Evolutionary conservation across 2,329 filamentous ascomycete species (phyloP).

Genomic region (Graphium sp.): DNA sequence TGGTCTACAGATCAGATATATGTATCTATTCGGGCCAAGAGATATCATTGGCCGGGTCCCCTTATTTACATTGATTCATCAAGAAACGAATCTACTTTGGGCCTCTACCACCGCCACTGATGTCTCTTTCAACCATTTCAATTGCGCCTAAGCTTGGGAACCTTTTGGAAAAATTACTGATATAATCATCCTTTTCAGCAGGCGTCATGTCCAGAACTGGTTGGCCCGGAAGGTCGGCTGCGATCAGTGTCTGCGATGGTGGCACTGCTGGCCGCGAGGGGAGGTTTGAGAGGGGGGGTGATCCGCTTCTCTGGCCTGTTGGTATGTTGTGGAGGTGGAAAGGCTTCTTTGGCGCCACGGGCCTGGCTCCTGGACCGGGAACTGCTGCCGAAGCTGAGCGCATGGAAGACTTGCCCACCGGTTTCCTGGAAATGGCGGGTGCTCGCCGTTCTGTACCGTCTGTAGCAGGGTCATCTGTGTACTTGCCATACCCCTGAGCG

Average conservation of each 20-base stretch:
- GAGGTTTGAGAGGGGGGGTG: constrained; percentile 3
- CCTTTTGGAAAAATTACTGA: constrained; percentile 60
- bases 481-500: constrained; percentile 80
- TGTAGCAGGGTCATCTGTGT: constrained; percentile 40
- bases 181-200: constrained; percentile 47
- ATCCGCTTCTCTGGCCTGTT: constrained; percentile 22
- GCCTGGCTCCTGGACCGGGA: constrained; percentile 15
- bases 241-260: too few species aligned
- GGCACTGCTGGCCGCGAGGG: constrained; percentile 25
- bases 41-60: too few species aligned
- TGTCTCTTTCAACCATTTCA: constrained; percentile 70
- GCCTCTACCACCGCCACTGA: too few species aligned
- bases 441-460: constrained; percentile 18
- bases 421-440: constrained; percentile 34
- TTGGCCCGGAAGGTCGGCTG: too few species aligned
- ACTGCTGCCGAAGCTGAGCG: too few species aligned
- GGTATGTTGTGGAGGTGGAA: constrained; percentile 39
- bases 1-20: too few species aligned
- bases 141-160: constrained; percentile 75
- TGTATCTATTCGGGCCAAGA: too few species aligned
- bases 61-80: neutral
- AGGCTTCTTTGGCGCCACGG: constrained; percentile 43
- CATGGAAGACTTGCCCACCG: constrained; percentile 15
- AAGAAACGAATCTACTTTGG: too few species aligned
- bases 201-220: constrained; percentile 35